Evolutionary conservation across 2,329 filamentous ascomycete genomes (phyloP).

Genomic region (Penicillium olsonii): DNA sequence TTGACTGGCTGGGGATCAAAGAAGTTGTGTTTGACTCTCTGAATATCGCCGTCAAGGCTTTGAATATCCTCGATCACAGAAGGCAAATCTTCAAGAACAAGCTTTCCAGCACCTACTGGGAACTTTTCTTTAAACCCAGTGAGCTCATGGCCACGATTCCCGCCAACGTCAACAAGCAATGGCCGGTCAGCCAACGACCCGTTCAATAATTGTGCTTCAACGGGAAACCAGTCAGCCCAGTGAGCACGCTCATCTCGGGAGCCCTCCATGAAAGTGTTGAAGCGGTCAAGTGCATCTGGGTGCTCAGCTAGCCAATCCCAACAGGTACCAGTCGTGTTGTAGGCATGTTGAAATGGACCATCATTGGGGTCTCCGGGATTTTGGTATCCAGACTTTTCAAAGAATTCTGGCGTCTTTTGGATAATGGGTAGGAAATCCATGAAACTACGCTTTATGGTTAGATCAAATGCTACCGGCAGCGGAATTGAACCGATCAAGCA

Average conservation of each 20-base stretch:
- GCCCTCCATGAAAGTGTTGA: conserved; percentile 30
- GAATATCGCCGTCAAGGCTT: conserved; percentile 12
- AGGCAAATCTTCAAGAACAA: conserved; percentile 52
- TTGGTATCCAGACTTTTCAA: conserved; percentile 15
- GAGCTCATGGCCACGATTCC: conserved; percentile 44
- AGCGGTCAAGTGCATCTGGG: conserved; percentile 18
- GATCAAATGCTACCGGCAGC: too few species aligned
- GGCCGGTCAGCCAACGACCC: conserved; percentile 8
- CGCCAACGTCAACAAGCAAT: conserved; percentile 45
- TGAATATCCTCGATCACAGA: conserved; percentile 35
- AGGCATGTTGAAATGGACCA: conserved; percentile 15
- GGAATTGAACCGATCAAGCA: background rate
- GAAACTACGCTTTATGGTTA: background rate
- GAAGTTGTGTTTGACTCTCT: conserved; percentile 17
- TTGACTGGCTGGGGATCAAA: conserved; percentile 18
- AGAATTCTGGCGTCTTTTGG: conserved; percentile 23
- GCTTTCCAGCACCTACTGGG: conserved; percentile 38
- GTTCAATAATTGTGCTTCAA: conserved; percentile 18
- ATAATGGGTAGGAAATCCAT: conserved; percentile 15
- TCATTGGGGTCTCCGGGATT: conserved; percentile 17
- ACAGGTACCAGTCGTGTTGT: conserved; percentile 7
- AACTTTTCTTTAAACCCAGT: conserved; percentile 37
- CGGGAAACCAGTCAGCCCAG: conserved; percentile 28
- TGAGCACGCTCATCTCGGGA: conserved; percentile 17
- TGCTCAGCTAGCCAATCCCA: conserved; percentile 21